phyloP scores from a whole-genome alignment of 371 early-diverging fungal genomes.

The Syncephalastrum racemosum region DNA sequence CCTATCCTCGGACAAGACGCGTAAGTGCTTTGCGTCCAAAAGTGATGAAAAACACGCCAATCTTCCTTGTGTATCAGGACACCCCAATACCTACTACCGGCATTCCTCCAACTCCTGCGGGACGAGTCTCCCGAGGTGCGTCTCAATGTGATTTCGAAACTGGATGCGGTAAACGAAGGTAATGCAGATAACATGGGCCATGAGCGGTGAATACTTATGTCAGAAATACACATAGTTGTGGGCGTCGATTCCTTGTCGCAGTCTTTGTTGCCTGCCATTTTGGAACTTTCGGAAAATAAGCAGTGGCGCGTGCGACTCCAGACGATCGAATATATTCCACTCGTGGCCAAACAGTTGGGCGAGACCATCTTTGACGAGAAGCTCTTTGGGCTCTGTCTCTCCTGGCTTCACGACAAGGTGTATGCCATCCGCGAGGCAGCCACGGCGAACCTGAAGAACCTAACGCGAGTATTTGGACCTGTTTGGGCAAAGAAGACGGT shows the following conservation, averaged over 20 bases:
- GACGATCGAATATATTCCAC: slow-evolving; percentile 97
- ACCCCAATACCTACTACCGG: slow-evolving; percentile 90
- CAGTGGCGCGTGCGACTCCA: slow-evolving; percentile 98
- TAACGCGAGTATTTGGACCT: slow-evolving; percentile 94
- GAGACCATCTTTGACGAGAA: slow-evolving; percentile 96
- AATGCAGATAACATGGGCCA: slow-evolving; percentile 9
- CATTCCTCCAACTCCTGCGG: slow-evolving; percentile 93
- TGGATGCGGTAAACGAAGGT: slow-evolving; percentile 92
- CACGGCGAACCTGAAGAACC: slow-evolving; percentile 84
- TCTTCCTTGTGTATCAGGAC: slow-evolving; percentile 51
- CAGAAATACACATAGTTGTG: slow-evolving; percentile 63
- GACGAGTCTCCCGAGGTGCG: slow-evolving; percentile 98
- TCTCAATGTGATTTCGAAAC: slow-evolving; percentile 95
- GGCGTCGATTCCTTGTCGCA: slow-evolving; percentile 97
- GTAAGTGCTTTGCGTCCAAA: slow-evolving; percentile 40
- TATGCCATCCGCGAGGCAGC: slow-evolving; percentile 97
- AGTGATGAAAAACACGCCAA: neutral
- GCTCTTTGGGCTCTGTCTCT: slow-evolving; percentile 89
- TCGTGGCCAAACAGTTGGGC: slow-evolving; percentile 94
- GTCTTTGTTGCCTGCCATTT: slow-evolving; percentile 95
- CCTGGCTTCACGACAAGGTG: slow-evolving; percentile 97
- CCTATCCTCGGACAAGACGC: slow-evolving; percentile 93
- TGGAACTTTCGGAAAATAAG: slow-evolving; percentile 97
- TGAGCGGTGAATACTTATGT: neutral
- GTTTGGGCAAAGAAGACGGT: slow-evolving; percentile 94